A percentile compares a stretch with the other conserved stretches of the same genome.
These are phyloP conservation scores for Beauveria scarabaeidicola DNA, from an alignment of 2,329 filamentous ascomycete species.

Conservation along the genomic window DNA sequence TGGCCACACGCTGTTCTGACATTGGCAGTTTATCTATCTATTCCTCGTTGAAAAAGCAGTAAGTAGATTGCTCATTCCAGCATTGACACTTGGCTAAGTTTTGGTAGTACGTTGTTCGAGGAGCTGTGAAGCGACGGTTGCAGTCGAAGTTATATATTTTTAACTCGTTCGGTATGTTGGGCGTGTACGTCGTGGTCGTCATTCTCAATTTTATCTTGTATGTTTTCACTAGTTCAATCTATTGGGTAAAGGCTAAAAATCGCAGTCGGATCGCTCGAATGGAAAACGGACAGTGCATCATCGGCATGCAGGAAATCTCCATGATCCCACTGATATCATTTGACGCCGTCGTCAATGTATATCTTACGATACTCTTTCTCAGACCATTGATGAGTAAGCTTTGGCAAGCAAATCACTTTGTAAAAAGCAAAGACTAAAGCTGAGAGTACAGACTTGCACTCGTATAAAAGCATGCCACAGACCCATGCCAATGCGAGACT, in stretches of 20 bases:
- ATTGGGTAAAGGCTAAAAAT: neutral
- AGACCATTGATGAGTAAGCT: constrained; percentile 45
- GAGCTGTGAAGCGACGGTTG: constrained; percentile 40
- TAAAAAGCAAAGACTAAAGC: neutral
- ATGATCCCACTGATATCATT: constrained; percentile 55
- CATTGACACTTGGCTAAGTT: constrained; percentile 10
- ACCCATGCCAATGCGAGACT: constrained; percentile 34
- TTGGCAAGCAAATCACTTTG: neutral
- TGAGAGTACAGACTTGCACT: constrained; percentile 38
- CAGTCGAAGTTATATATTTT: constrained; percentile 51
- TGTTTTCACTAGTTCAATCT: constrained; percentile 14
- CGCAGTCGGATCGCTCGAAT: constrained; percentile 48
- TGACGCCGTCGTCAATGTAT: constrained; percentile 53
- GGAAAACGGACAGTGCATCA: constrained; percentile 47
- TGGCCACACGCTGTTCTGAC: neutral
- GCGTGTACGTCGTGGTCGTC: constrained; percentile 38
- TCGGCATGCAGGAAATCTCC: constrained; percentile 50
- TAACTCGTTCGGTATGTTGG: constrained; percentile 50
- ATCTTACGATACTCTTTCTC: constrained; percentile 55
- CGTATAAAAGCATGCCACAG: constrained; percentile 39
- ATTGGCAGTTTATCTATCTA: constrained; percentile 46
- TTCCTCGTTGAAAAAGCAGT: constrained; percentile 58
- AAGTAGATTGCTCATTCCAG: constrained; percentile 17
- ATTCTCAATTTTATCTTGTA: constrained; percentile 55
- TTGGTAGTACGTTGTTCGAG: constrained; percentile 47